Evolutionary conservation across 306 rosid genomes (phyloP).

Genomic region (Casuarina cunninghamiana): DNA sequence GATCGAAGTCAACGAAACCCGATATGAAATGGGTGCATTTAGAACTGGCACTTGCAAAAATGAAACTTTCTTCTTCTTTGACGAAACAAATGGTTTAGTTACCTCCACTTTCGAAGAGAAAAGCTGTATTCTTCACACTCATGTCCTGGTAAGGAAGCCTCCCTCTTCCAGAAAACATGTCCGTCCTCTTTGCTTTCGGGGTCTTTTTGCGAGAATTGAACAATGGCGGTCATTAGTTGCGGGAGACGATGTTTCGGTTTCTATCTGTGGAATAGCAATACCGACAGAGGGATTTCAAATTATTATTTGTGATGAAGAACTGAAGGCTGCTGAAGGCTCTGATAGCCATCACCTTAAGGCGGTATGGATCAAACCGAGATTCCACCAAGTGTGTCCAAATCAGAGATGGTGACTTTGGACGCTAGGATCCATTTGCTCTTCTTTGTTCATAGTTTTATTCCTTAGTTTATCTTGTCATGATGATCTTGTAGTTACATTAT

Average conservation of each 20-base stretch:
- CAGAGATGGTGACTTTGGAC: constrained; percentile 15
- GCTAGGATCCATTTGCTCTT: background rate
- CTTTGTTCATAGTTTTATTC: background rate
- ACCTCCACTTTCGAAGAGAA: background rate
- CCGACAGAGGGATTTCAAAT: background rate
- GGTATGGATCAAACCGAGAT: constrained; percentile 31
- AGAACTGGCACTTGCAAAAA: constrained; percentile 1
- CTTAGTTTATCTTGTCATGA: too few relatives aligned
- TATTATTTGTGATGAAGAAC: background rate
- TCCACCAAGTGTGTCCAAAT: constrained; percentile 6
- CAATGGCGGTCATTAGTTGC: constrained; percentile 5
- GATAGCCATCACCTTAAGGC: constrained; percentile 2
- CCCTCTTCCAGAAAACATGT: background rate
- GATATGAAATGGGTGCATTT: background rate
- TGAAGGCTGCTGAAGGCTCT: background rate
- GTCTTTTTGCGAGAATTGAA: background rate
- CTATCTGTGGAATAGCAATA: constrained; percentile 13
- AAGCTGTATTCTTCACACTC: background rate
- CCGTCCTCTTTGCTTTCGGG: background rate
- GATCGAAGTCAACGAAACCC: background rate
- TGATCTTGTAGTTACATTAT: too few relatives aligned
- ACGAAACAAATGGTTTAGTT: background rate
- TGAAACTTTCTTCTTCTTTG: constrained; percentile 17
- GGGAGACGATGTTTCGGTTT: constrained; percentile 6
- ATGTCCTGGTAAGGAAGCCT: background rate